phyloP scores from a whole-genome alignment of 2,329 filamentous ascomycete species.

The Hypoxylon sp. region DNA sequence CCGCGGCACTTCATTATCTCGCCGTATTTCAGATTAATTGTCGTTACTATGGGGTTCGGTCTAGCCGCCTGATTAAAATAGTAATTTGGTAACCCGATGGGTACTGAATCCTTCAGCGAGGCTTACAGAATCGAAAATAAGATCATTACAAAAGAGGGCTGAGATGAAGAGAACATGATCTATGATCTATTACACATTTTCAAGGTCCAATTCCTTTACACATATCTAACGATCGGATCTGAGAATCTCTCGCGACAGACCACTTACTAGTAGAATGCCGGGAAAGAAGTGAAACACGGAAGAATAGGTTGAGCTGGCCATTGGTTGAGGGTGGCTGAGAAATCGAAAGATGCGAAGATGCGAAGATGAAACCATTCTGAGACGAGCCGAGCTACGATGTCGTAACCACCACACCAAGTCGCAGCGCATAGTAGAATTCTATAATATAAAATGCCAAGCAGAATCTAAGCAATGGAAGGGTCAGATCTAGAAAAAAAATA shows the following conservation, averaged over 20 bases:
- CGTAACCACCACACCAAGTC: constrained; percentile 9
- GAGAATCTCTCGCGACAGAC: constrained; percentile 9
- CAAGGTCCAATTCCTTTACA: constrained; percentile 7
- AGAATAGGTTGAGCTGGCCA: constrained; percentile 5
- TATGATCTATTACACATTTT: background rate
- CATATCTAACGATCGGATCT: background rate
- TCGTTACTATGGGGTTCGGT: background rate
- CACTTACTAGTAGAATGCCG: constrained; percentile 3
- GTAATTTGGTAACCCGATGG: too few relatives aligned
- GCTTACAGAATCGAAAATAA: background rate
- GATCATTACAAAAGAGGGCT: background rate
- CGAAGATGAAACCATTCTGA: constrained; percentile 47
- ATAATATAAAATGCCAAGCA: too few relatives aligned
- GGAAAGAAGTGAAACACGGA: constrained; percentile 34
- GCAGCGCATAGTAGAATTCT: background rate
- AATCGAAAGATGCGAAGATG: constrained; percentile 22
- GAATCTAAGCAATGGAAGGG: too few relatives aligned
- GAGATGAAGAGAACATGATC: background rate
- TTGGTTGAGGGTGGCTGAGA: constrained; percentile 14
- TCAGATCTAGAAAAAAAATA: constrained; percentile 2
- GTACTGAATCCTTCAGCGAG: background rate
- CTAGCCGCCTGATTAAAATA: too few relatives aligned
- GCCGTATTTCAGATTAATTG: background rate
- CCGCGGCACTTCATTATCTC: constrained; percentile 34
- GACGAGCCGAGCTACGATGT: constrained; percentile 33